A percentile compares a stretch with the other conserved stretches of the same genome.
Evolutionary conservation across 192 early-diverging fungal genomes (phyloP).

Genomic region (Coemansia sp.): DNA sequence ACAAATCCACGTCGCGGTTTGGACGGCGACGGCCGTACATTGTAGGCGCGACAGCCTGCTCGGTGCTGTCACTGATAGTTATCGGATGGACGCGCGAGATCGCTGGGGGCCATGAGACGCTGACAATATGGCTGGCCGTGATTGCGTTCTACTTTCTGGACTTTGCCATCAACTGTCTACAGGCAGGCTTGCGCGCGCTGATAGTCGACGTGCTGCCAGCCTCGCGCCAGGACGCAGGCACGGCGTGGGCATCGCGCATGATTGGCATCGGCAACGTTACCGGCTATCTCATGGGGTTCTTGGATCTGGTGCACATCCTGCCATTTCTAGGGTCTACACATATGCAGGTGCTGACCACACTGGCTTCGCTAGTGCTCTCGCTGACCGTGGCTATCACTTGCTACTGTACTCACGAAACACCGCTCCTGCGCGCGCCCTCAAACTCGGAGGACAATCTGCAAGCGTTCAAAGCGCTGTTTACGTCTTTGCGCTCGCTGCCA

Average conservation of each 20-base stretch:
- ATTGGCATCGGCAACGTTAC: constrained; percentile 75
- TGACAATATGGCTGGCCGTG: constrained; percentile 71
- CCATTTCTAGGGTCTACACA: constrained; percentile 71
- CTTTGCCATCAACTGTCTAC: constrained; percentile 89
- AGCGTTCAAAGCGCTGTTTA: constrained; percentile 36
- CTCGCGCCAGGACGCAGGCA: constrained; percentile 76
- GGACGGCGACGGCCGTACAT: constrained; percentile 88
- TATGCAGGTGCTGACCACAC: constrained; percentile 74
- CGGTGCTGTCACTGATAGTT: constrained; percentile 64
- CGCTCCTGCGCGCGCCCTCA: constrained; percentile 15
- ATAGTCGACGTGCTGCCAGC: constrained; percentile 81
- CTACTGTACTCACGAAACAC: constrained; percentile 57
- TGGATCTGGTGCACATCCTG: constrained; percentile 69
- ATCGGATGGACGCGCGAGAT: constrained; percentile 77
- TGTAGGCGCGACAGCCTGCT: constrained; percentile 60
- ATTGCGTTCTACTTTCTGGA: constrained; percentile 86
- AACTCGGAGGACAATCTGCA: constrained; percentile 16
- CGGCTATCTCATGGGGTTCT: constrained; percentile 82
- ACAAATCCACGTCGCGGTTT: constrained; percentile 64
- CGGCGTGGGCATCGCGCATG: constrained; percentile 86
- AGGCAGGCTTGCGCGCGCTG: constrained; percentile 78
- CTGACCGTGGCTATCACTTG: constrained; percentile 65
- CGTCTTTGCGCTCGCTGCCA: constrained; percentile 64
- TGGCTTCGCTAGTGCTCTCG: constrained; percentile 66
- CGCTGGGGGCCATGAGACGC: constrained; percentile 32